Evolutionary conservation across 169 alveolate genomes (phyloP).

Genomic region (Amoebophrya sp.): DNA sequence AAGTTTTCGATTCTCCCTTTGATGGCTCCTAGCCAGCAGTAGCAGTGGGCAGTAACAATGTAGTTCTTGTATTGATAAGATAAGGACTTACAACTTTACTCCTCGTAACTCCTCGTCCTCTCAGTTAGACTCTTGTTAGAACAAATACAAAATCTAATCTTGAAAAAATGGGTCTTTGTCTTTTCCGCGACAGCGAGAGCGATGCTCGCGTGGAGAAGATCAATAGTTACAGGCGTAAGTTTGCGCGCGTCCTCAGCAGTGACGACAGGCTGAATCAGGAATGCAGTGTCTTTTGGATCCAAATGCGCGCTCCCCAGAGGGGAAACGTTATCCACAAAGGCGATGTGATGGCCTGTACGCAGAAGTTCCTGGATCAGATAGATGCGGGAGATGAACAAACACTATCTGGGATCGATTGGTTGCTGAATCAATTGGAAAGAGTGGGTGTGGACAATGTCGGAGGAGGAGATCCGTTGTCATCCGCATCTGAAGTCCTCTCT

Average conservation of each 20-base stretch:
- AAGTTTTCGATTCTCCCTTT: no score
- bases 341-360: not conserved
- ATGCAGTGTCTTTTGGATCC: not conserved
- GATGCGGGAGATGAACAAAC: not conserved
- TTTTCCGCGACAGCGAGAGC: not conserved
- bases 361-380: not conserved
- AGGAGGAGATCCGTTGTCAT: no score
- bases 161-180: not conserved
- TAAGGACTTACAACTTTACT: no score
- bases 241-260: not conserved
- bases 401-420: not conserved
- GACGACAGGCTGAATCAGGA: not conserved
- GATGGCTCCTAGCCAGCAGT: no score
- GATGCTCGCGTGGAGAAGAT: not conserved
- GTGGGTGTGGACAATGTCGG: no score
- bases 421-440: no score
- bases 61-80: no score
- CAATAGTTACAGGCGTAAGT: not conserved
- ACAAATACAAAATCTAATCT: no score
- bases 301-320: not conserved
- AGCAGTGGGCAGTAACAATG: no score
- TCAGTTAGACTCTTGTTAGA: no score
- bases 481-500: no score
- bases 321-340: not conserved
- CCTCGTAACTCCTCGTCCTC: no score